These are phyloP conservation scores for Pleurotus salmoneostramineus DNA, from an alignment of 768 basidiomycete genomes.

Conservation along the genomic window DNA sequence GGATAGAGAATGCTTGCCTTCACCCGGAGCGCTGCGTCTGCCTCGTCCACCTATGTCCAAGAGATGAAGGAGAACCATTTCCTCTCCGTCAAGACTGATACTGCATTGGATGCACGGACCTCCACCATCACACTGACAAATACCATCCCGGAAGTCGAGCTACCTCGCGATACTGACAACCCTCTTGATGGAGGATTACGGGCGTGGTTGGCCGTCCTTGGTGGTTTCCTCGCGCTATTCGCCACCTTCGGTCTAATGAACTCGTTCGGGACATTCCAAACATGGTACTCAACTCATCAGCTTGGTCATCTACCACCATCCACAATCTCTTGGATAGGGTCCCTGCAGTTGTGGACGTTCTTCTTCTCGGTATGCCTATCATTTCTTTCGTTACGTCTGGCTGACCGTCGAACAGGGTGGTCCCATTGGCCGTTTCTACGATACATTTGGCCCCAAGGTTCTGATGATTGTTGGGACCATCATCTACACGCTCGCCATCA, in stretches of 20 bases:
- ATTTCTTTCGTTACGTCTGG: background rate
- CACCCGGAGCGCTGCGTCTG: background rate
- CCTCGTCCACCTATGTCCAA: background rate
- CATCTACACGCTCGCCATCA: conserved; percentile 45
- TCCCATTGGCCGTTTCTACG: conserved; percentile 56
- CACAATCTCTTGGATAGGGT: conserved; percentile 69
- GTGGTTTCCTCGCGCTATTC: conserved; percentile 63
- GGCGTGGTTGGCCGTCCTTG: conserved; percentile 50
- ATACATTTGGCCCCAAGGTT: conserved; percentile 52
- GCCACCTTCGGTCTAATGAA: conserved; percentile 71
- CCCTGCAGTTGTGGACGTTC: conserved; percentile 64
- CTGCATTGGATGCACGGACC: background rate
- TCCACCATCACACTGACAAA: conserved; percentile 1
- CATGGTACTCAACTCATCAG: conserved; percentile 63
- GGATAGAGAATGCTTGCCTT: background rate
- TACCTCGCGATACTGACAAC: background rate
- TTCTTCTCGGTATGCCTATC: conserved; percentile 56
- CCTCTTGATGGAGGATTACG: conserved; percentile 26
- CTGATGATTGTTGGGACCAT: conserved; percentile 50
- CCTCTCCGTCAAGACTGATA: background rate
- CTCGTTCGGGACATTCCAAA: conserved; percentile 69
- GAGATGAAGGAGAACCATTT: background rate
- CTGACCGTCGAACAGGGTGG: conserved; percentile 41
- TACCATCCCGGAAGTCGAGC: background rate
- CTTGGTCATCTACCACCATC: conserved; percentile 45